Evolutionary conservation across 1,139 yeast species (phyloP).

Genomic region (Pneumocystis oryctolagi): DNA sequence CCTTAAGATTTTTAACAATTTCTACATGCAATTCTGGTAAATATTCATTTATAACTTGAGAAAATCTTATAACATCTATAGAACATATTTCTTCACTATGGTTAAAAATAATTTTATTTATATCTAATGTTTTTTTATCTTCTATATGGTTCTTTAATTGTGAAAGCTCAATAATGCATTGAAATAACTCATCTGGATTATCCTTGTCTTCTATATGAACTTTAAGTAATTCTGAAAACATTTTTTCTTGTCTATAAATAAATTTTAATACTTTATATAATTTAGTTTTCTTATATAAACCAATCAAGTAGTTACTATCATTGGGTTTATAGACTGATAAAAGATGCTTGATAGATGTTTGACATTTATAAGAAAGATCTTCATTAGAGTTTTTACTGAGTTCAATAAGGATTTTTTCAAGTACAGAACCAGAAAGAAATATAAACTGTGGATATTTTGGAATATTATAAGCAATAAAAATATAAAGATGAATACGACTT

Average conservation of each 20-base stretch:
- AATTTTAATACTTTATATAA: slow-evolving; percentile 45
- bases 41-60: slow-evolving; percentile 18
- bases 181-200: slow-evolving; percentile 17
- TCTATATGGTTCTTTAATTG: slow-evolving; percentile 7
- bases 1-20: slow-evolving; percentile 9
- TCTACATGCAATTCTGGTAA: slow-evolving; percentile 19
- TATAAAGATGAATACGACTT: slow-evolving; percentile 35
- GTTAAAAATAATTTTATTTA: slow-evolving; percentile 10
- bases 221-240: slow-evolving; percentile 36
- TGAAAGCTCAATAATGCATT: slow-evolving; percentile 21
- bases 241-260: slow-evolving; percentile 40
- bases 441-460: slow-evolving; percentile 72
- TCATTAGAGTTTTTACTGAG: slow-evolving; percentile 34
- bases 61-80: slow-evolving; percentile 14
- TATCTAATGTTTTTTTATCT: slow-evolving; percentile 7
- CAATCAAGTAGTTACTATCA: slow-evolving; percentile 33
- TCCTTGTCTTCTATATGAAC: slow-evolving; percentile 25
- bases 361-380: slow-evolving; percentile 42
- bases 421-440: slow-evolving; percentile 44
- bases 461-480: slow-evolving; percentile 60
- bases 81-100: slow-evolving; percentile 13
- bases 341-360: slow-evolving; percentile 54
- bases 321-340: slow-evolving; percentile 48
- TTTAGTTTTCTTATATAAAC: slow-evolving; percentile 38
- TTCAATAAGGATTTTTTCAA: slow-evolving; percentile 35